Evolutionary conservation across 1,139 yeast genomes (phyloP).

Genomic region (Geotrichum phurueaensis): DNA sequence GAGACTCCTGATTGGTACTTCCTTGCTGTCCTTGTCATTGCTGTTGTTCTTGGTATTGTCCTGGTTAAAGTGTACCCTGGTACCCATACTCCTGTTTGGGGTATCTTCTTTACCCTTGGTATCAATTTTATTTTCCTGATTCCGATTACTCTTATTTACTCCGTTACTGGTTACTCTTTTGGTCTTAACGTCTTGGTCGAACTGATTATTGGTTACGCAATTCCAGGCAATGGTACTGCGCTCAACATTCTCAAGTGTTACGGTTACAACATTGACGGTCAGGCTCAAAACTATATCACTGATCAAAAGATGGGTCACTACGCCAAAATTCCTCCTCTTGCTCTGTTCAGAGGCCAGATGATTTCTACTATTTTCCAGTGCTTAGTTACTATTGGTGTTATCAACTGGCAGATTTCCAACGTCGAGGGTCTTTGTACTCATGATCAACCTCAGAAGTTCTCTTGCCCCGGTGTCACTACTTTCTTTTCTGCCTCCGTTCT

Average conservation of each 20-base stretch:
- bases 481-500: constrained; percentile 36
- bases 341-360: constrained; percentile 54
- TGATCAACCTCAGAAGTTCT: constrained; percentile 34
- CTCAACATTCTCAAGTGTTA: constrained; percentile 50
- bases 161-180: constrained; percentile 47
- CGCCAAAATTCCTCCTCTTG: constrained; percentile 52
- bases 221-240: constrained; percentile 57
- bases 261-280: constrained; percentile 55
- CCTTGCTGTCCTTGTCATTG: constrained; percentile 40
- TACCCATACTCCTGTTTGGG: constrained; percentile 45
- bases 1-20: constrained; percentile 64
- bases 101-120: constrained; percentile 51
- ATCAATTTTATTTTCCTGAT: constrained; percentile 50
- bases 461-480: constrained; percentile 35
- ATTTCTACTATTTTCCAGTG: constrained; percentile 35
- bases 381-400: constrained; percentile 47
- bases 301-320: constrained; percentile 59
- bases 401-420: constrained; percentile 47
- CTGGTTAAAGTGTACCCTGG: constrained; percentile 43
- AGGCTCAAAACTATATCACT: constrained; percentile 51
- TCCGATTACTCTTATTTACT: constrained; percentile 43
- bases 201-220: constrained; percentile 54
- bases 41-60: constrained; percentile 46
- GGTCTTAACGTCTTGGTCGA: constrained; percentile 51
- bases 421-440: constrained; percentile 44